phyloP scores from a whole-genome alignment of 257 asterid species.

The Ilex aquifolium region DNA sequence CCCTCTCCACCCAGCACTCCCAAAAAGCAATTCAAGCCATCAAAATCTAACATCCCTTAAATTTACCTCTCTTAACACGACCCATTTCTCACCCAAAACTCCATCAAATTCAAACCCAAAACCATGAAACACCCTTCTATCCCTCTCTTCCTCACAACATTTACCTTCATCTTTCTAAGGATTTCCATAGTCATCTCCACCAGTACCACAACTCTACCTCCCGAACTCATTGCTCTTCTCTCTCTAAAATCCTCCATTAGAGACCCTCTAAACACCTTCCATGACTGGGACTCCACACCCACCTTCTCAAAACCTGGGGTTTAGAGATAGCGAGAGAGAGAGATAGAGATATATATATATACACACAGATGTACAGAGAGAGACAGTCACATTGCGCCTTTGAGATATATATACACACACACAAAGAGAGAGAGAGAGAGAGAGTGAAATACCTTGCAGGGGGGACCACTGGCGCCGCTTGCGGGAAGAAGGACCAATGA shows the following conservation, averaged over 20 bases:
- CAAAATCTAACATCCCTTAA: slow-evolving; percentile 57
- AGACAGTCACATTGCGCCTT: no score
- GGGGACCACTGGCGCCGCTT: no score
- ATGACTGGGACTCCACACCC: slow-evolving; percentile 53
- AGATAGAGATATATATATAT: no score
- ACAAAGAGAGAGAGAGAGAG: no score
- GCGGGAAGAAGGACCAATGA: no score
- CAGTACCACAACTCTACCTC: slow-evolving; percentile 31
- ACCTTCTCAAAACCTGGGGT: slow-evolving; percentile 27
- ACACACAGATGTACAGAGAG: no score
- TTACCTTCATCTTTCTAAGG: slow-evolving; percentile 15
- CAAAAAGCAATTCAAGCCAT: slow-evolving; percentile 52
- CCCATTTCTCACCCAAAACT: slow-evolving; percentile 22
- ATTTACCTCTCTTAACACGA: slow-evolving; percentile 33
- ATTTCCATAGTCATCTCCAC: slow-evolving; percentile 1
- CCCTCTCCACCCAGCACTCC: slow-evolving; percentile 57
- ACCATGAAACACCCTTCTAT: slow-evolving; percentile 37
- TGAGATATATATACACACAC: no score
- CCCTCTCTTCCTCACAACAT: slow-evolving; percentile 12
- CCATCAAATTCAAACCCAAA: slow-evolving; percentile 15
- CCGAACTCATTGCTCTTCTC: slow-evolving; percentile 48
- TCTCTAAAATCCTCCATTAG: slow-evolving; percentile 53
- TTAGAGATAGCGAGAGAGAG: no score
- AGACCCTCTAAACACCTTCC: slow-evolving; percentile 58
- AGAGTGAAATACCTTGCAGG: no score